Conservation (phyloP, 768 basidiomycete genomes). For the Amanita pseudoporphyria region DNA sequence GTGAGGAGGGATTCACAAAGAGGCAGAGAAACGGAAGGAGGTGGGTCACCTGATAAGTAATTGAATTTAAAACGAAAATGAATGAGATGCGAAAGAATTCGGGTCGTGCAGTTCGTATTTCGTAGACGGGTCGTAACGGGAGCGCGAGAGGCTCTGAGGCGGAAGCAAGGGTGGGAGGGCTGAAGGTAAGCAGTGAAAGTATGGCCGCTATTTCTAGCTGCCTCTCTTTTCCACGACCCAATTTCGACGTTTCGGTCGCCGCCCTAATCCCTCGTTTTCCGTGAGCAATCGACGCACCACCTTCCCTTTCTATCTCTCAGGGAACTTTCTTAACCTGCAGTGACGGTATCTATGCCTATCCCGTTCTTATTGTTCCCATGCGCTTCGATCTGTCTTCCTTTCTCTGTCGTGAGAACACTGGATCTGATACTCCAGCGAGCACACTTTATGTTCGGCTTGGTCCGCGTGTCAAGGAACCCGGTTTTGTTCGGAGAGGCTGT, state of each 20-base stretch:
- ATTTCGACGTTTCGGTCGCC: conserved; percentile 4
- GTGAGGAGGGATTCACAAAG: conserved; percentile 16
- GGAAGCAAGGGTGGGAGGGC: not conserved
- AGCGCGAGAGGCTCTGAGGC: conserved; percentile 1
- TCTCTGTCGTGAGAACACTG: not conserved
- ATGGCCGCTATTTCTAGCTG: conserved; percentile 12
- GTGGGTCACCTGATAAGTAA: conserved; percentile 15
- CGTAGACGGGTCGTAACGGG: conserved; percentile 14
- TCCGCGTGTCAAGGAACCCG: not conserved
- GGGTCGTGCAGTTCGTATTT: conserved; percentile 19
- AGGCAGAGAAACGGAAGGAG: conserved; percentile 11
- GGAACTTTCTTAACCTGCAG: not conserved
- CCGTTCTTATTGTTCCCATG: not conserved
- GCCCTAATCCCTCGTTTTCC: conserved; percentile 4
- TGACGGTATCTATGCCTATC: not conserved
- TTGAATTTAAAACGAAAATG: conserved; percentile 24
- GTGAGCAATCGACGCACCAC: conserved; percentile 3
- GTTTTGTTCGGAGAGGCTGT: not conserved
- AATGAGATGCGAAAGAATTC: conserved; percentile 16
- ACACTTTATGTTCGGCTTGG: not conserved
- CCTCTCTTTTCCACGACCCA: conserved; percentile 10
- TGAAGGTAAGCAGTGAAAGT: conserved; percentile 2
- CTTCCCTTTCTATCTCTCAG: conserved; percentile 3
- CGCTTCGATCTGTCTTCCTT: not conserved
- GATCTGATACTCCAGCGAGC: too few relatives aligned